A percentile compares a stretch with the other conserved stretches of the same genome.
These are phyloP conservation scores for Pachyrhizus erosus DNA, from an alignment of 306 rosid species.

Conservation along the genomic window DNA sequence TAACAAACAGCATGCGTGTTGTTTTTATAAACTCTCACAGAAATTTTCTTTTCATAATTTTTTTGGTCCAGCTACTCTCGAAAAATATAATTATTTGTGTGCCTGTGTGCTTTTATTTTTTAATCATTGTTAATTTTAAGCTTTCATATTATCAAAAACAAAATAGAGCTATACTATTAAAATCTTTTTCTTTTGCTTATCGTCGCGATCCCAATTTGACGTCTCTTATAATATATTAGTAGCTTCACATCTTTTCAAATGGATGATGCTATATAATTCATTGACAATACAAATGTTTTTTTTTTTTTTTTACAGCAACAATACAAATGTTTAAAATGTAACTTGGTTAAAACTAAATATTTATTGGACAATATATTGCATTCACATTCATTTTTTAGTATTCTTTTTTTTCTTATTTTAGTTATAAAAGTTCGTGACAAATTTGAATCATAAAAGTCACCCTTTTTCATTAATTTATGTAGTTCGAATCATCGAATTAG, in stretches of 20 bases:
- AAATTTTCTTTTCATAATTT: not conserved
- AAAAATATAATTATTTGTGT: not conserved
- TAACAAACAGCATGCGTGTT: not conserved
- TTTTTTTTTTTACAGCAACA: too few species aligned
- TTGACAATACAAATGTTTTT: not conserved
- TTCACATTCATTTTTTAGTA: too few species aligned
- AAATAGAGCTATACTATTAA: not conserved
- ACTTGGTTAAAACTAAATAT: too few species aligned
- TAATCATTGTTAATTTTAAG: not conserved
- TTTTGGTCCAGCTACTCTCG: not conserved
- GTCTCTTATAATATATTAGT: not conserved
- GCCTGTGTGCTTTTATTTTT: not conserved
- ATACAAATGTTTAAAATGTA: not conserved
- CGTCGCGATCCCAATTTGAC: too few species aligned
- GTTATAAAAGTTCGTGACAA: too few species aligned
- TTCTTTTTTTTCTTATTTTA: too few species aligned
- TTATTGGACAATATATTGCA: too few species aligned
- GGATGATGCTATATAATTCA: not conserved
- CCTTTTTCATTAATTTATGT: too few species aligned
- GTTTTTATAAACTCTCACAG: not conserved
- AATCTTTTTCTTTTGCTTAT: too few species aligned
- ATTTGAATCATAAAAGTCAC: too few species aligned
- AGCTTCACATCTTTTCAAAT: not conserved
- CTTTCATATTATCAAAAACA: not conserved
- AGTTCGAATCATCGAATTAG: too few species aligned